Evolutionary conservation across 2,329 filamentous ascomycete species (phyloP).

Genomic region (Fusarium sp.): DNA sequence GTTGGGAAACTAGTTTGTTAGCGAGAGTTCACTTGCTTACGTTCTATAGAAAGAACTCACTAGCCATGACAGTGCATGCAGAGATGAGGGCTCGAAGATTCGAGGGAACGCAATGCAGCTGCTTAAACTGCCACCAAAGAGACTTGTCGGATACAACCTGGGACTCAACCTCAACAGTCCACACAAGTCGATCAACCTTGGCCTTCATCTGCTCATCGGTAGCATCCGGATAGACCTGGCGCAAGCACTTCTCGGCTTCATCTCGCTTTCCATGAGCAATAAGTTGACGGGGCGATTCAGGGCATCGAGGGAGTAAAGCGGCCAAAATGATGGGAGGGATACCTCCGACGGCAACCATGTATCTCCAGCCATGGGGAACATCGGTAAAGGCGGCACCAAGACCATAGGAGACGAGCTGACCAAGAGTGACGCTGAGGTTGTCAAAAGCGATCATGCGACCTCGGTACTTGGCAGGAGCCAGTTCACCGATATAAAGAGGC

Average conservation of each 20-base stretch:
- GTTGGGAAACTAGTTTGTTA: constrained; percentile 52
- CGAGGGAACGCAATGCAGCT: constrained; percentile 55
- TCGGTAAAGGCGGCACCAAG: constrained; percentile 55
- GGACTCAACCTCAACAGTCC: constrained; percentile 37
- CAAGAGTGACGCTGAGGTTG: constrained; percentile 58
- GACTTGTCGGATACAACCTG: constrained; percentile 51
- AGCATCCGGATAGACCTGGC: constrained; percentile 54
- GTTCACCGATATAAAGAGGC: constrained; percentile 59
- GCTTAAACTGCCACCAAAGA: constrained; percentile 54
- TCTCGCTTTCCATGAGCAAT: constrained; percentile 55
- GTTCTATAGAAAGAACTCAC: neutral
- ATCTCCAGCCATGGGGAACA: constrained; percentile 58
- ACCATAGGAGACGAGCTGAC: constrained; percentile 55
- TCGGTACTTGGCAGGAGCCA: constrained; percentile 61
- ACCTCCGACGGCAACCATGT: constrained; percentile 61
- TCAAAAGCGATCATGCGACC: constrained; percentile 62
- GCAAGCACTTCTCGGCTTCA: constrained; percentile 53
- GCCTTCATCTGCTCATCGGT: constrained; percentile 55
- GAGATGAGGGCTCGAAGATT: constrained; percentile 58
- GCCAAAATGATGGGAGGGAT: constrained; percentile 58
- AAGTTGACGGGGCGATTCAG: constrained; percentile 61
- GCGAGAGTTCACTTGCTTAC: neutral
- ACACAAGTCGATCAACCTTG: constrained; percentile 56
- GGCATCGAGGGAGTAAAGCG: constrained; percentile 57
- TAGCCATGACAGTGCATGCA: constrained; percentile 62